Evolutionary conservation across 129 eudicot genomes (phyloP).

Genomic region (Logfia minima): DNA sequence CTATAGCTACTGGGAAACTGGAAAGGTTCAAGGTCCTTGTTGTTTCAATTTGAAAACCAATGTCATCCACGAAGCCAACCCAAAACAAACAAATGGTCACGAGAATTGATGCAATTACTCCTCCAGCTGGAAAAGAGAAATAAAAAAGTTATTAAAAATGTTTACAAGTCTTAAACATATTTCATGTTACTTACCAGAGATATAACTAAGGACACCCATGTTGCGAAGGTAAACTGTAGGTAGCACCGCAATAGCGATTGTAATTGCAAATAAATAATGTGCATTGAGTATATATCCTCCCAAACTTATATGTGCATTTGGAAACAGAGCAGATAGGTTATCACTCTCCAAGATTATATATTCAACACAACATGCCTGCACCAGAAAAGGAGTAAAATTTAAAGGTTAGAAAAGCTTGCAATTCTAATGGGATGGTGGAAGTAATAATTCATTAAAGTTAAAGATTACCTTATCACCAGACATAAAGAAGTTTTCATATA

Average conservation of each 20-base stretch:
- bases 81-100: slow-evolving; percentile 79
- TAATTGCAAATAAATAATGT: slow-evolving; percentile 67
- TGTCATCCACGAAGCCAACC: slow-evolving; percentile 75
- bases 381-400: not conserved
- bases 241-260: slow-evolving; percentile 73
- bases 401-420: not conserved
- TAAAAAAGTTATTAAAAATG: not conserved
- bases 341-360: slow-evolving; percentile 91
- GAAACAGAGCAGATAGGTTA: slow-evolving; percentile 82
- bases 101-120: slow-evolving; percentile 83
- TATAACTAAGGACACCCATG: slow-evolving; percentile 82
- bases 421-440: not conserved
- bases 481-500: not conserved
- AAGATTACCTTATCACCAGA: not conserved
- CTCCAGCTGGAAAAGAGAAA: slow-evolving; percentile 65
- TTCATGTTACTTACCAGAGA: slow-evolving; percentile 64
- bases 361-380: slow-evolving; percentile 89
- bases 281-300: slow-evolving; percentile 53
- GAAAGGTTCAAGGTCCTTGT: slow-evolving; percentile 62
- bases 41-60: slow-evolving; percentile 51
- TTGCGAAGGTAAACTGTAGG: slow-evolving; percentile 81
- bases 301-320: slow-evolving; percentile 72
- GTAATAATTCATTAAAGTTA: not conserved
- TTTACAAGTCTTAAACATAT: not conserved
- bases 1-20: slow-evolving; percentile 90